phyloP scores from a whole-genome alignment of 768 basidiomycete species.

The Gymnopilus junonius region DNA sequence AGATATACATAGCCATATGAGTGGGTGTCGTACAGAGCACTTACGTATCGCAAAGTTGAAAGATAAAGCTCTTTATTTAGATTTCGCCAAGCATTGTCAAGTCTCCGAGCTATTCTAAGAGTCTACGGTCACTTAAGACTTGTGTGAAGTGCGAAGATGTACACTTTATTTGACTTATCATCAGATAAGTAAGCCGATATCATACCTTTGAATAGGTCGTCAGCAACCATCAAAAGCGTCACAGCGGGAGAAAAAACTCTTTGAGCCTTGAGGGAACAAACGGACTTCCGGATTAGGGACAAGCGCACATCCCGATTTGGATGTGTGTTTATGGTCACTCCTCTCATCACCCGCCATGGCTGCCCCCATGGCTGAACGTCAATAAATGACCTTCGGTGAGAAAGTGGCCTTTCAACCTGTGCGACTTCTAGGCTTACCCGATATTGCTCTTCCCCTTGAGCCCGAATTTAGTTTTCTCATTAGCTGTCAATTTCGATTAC shows the following conservation, averaged over 20 bases:
- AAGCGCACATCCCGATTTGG: constrained; percentile 4
- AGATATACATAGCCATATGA: not conserved
- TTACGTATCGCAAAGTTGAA: not conserved
- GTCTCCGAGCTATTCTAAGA: not conserved
- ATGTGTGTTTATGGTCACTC: constrained; percentile 8
- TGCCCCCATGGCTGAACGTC: not conserved
- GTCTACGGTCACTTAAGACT: not conserved
- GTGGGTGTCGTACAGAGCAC: not conserved
- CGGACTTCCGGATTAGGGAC: constrained; percentile 9
- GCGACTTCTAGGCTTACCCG: not conserved
- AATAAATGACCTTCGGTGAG: not conserved
- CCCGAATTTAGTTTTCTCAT: too few relatives aligned
- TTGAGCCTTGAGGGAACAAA: too few relatives aligned
- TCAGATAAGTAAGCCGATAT: not conserved
- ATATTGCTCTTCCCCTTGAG: constrained; percentile 1
- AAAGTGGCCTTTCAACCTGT: not conserved
- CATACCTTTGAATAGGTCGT: not conserved
- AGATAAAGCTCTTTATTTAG: not conserved
- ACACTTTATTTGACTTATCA: not conserved
- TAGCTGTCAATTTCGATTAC: not conserved
- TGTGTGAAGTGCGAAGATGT: not conserved
- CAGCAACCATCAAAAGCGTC: constrained; percentile 3
- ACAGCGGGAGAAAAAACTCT: not conserved
- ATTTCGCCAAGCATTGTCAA: not conserved
- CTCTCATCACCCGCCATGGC: not conserved